Evolutionary conservation across 2,329 filamentous ascomycete genomes (phyloP).

Genomic region (Zymoseptoria passerinii): DNA sequence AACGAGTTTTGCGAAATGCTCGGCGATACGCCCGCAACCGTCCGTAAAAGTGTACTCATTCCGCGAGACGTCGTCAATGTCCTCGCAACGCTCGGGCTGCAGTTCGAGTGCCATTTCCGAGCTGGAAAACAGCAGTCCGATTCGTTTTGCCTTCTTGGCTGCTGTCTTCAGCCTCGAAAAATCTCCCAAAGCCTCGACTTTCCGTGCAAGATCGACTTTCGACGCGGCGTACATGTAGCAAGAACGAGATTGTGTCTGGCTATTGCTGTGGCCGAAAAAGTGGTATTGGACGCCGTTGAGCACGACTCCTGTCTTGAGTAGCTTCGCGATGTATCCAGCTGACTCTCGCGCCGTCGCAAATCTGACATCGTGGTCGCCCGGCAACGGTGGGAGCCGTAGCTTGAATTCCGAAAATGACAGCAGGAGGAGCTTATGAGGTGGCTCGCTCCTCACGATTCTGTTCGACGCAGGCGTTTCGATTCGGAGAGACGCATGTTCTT

Average conservation of each 20-base stretch:
- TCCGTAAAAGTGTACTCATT: slow-evolving; percentile 2
- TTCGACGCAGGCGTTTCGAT: background rate
- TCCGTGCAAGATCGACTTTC: background rate
- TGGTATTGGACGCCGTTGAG: slow-evolving; percentile 1
- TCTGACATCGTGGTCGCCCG: background rate
- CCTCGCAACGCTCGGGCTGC: background rate
- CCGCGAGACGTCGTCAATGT: background rate
- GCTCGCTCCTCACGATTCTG: background rate
- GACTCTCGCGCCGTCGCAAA: slow-evolving; percentile 1
- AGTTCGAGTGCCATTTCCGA: background rate
- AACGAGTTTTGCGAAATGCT: background rate
- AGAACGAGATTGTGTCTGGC: slow-evolving; percentile 1
- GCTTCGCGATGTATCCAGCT: background rate
- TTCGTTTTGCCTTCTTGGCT: slow-evolving; percentile 1
- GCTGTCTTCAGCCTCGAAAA: slow-evolving; percentile 1
- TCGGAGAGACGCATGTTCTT: background rate
- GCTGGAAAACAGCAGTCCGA: slow-evolving; percentile 2
- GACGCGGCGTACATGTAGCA: slow-evolving; percentile 2
- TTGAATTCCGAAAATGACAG: background rate
- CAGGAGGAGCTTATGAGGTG: background rate
- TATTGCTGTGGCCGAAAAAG: slow-evolving; percentile 4
- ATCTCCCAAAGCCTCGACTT: slow-evolving; percentile 1
- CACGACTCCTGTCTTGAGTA: slow-evolving; percentile 1
- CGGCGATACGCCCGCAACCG: slow-evolving; percentile 1
- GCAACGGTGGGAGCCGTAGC: background rate